Conservation (phyloP, 2,329 filamentous ascomycete genomes). For the Monascus ruber region DNA sequence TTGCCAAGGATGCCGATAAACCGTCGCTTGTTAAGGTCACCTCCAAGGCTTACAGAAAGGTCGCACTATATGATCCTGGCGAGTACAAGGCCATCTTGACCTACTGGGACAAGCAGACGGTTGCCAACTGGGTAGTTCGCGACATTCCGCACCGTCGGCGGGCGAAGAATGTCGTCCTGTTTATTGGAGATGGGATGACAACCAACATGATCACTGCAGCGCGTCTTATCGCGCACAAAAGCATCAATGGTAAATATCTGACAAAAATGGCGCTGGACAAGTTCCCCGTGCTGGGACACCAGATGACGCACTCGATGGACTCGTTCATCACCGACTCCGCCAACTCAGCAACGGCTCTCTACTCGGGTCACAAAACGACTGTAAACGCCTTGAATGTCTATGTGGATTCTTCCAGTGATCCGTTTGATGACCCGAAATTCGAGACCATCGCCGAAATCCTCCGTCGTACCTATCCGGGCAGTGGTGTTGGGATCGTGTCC, state of each 20-base stretch:
- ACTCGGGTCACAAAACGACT: constrained; percentile 71
- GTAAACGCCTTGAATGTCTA: constrained; percentile 78
- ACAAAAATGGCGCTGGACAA: constrained; percentile 64
- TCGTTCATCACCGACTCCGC: constrained; percentile 78
- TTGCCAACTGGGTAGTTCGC: constrained; percentile 66
- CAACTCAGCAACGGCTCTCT: constrained; percentile 72
- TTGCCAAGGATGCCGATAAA: constrained; percentile 58
- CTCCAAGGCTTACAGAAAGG: constrained; percentile 63
- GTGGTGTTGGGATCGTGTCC: constrained; percentile 55
- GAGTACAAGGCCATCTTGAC: constrained; percentile 64
- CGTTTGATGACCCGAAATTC: constrained; percentile 75
- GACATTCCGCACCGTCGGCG: constrained; percentile 57
- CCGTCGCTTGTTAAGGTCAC: constrained; percentile 69
- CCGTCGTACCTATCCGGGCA: constrained; percentile 51
- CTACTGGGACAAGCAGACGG: constrained; percentile 63
- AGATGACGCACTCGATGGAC: constrained; percentile 82
- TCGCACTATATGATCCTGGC: constrained; percentile 67
- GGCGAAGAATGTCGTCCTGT: constrained; percentile 76
- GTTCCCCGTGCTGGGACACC: constrained; percentile 75
- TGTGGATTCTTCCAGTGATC: constrained; percentile 59
- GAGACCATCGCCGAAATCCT: constrained; percentile 67
- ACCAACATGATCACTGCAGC: constrained; percentile 49
- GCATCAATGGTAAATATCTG: constrained; percentile 75
- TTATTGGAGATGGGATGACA: constrained; percentile 61
- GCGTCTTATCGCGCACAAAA: constrained; percentile 69